Conservation (phyloP, 1,139 yeast genomes). For the Candida sanyaensis region DNA sequence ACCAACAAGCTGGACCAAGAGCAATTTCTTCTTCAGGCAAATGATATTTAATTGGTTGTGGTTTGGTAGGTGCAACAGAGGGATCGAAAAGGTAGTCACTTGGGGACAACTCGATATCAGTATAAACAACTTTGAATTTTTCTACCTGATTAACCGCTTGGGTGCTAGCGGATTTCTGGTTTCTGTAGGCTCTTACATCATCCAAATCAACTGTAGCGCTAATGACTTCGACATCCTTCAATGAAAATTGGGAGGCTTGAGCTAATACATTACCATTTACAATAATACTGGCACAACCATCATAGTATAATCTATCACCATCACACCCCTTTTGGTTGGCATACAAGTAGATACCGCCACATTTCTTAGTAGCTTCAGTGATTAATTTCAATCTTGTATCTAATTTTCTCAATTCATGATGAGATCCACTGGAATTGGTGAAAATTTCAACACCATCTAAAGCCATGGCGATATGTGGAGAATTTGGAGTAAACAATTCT, state of each 20-base stretch:
- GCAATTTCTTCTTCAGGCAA: conserved; percentile 95
- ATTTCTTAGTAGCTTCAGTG: conserved; percentile 88
- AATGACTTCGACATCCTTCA: conserved; percentile 89
- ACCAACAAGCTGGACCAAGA: conserved; percentile 98
- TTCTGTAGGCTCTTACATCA: conserved; percentile 83
- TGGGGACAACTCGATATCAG: conserved; percentile 65
- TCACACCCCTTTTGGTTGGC: conserved; percentile 98
- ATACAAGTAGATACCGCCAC: conserved; percentile 94
- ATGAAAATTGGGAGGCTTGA: conserved; percentile 87
- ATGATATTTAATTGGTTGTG: conserved; percentile 60
- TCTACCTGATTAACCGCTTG: conserved; percentile 61
- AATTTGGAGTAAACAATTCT: conserved; percentile 92
- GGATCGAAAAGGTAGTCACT: conserved; percentile 60
- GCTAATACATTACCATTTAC: conserved; percentile 91
- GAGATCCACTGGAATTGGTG: conserved; percentile 95
- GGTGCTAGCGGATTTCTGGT: conserved; percentile 73
- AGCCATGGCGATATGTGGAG: conserved; percentile 91
- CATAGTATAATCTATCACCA: conserved; percentile 95
- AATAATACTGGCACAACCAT: conserved; percentile 93
- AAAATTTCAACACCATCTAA: conserved; percentile 95
- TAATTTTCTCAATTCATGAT: conserved; percentile 89
- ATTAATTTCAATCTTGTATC: conserved; percentile 83
- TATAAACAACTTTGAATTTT: conserved; percentile 62
- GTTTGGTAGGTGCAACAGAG: conserved; percentile 58
- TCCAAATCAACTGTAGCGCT: conserved; percentile 92